Evolutionary conservation across 306 rosid species (phyloP).

Genomic region (Cyclanthera cordifolia): DNA sequence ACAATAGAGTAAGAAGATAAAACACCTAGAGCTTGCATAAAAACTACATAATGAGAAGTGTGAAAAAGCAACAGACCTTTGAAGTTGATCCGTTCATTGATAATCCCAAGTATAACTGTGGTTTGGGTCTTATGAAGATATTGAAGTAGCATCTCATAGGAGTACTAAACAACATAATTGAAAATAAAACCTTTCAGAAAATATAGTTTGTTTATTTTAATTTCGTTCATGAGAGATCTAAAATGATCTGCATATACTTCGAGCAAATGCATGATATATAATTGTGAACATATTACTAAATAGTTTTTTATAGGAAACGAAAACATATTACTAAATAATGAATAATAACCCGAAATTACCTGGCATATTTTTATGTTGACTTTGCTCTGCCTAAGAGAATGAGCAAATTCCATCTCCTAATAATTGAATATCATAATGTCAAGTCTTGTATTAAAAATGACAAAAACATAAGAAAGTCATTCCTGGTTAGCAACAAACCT

Average conservation of each 20-base stretch:
- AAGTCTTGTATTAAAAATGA: neutral
- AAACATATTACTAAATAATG: constrained; percentile 7
- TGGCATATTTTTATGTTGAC: constrained; percentile 89
- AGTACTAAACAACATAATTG: constrained; percentile 47
- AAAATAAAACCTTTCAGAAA: constrained; percentile 9
- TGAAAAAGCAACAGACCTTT: constrained; percentile 39
- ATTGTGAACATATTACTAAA: too few relatives aligned
- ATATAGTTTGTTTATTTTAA: neutral
- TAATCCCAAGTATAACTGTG: constrained; percentile 76
- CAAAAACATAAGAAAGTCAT: neutral
- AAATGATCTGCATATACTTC: neutral
- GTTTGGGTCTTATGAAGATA: constrained; percentile 66
- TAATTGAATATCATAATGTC: constrained; percentile 8
- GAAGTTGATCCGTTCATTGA: constrained; percentile 87
- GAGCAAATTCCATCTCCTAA: constrained; percentile 97
- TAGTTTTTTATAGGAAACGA: too few relatives aligned
- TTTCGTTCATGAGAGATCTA: neutral
- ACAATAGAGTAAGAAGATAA: neutral
- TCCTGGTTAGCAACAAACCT: constrained; percentile 31
- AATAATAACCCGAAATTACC: constrained; percentile 36
- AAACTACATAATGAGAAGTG: neutral
- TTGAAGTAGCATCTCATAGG: constrained; percentile 84
- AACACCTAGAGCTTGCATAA: neutral
- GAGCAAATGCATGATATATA: too few relatives aligned
- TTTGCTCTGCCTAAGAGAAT: constrained; percentile 75